Percentiles rank a stretch among this genome's conserved stretches.
phyloP scores from a whole-genome alignment of 306 rosid species.

The Hippophae rhamnoides region DNA sequence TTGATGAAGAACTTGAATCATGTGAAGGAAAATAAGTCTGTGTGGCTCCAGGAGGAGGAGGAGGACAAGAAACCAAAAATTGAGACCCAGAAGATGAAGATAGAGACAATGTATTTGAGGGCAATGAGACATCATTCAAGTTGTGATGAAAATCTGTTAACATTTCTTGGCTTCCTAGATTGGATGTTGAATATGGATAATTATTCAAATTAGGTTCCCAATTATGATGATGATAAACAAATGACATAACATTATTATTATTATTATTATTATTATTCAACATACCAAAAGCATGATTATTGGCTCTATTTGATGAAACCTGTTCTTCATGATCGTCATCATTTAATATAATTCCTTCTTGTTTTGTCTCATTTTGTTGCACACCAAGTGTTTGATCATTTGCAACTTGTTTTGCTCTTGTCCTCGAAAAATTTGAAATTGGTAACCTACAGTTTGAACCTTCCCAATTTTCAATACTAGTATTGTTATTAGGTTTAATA shows the following conservation, averaged over 20 bases:
- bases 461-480: conserved; percentile 21
- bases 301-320: no score
- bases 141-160: conserved; percentile 21
- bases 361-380: conserved; percentile 10
- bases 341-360: no score
- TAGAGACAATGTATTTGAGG: conserved; percentile 31
- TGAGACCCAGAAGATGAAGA: conserved; percentile 51
- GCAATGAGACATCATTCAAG: conserved; percentile 37
- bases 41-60: conserved; percentile 21
- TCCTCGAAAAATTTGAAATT: conserved; percentile 21
- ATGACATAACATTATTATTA: conserved; percentile 3
- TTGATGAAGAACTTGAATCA: conserved; percentile 1
- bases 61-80: conserved; percentile 24
- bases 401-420: conserved; percentile 31
- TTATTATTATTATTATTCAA: conserved; percentile 4
- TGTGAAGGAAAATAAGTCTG: conserved; percentile 30
- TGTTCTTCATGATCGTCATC: no score
- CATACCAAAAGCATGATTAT: conserved; percentile 9
- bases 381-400: conserved; percentile 19
- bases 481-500: conserved; percentile 10
- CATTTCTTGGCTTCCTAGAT: conserved; percentile 31
- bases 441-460: conserved; percentile 13
- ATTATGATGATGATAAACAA: conserved; percentile 12
- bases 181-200: conserved; percentile 12
- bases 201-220: conserved; percentile 19